Base-by-base conservation (phyloP, 139 green algal genomes). In the Bryopsis sp. region DNA sequence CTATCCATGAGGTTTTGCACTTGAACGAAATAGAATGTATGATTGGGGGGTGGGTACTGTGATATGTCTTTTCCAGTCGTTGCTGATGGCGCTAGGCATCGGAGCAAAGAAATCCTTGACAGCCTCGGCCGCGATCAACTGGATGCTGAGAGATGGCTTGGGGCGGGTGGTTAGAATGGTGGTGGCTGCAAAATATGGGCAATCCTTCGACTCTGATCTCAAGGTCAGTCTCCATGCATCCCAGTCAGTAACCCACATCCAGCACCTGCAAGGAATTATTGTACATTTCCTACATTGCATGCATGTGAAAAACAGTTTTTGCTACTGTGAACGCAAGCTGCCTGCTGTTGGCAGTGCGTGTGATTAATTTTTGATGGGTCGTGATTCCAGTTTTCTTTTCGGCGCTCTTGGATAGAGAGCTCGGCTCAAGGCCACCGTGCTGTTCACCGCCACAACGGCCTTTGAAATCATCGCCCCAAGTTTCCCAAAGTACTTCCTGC, bases 1-100 rank as follows among this genome's bases (percentile, higher is more conserved):
- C n/a, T n/a, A n/a, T n/a, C n/a, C n/a, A n/a, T n/a, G n/a, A n/a
- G n/a, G n/a, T n/a, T n/a, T n/a, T n/a, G n/a, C n/a, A n/a, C n/a
- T n/a, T n/a, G n/a, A n/a, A n/a, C n/a, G n/a, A n/a, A n/a, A n/a
- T n/a, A n/a, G n/a, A n/a, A n/a, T n/a, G n/a, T n/a, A n/a, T n/a
- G n/a, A n/a, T n/a, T n/a, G n/a, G n/a, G n/a, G n/a, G n/a, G n/a
- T n/a, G n/a, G n/a, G n/a, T n/a, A n/a, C n/a, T 34, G 22, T 69
- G 6, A 39, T 47, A 26, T 47, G 28, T 67, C 7, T 67, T 48
- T 89, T 84, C 26, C 85, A 95, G 79, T 89, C 85, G 19, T 78
- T 98, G 83, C 82, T 98, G 61, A 72, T 84, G 62, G 93, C 93
- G 5, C 79, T 97, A 22, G 93, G 93, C 15, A 75, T 98, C 46